These are phyloP conservation scores for Tylopilus cervinicoccineus DNA, from an alignment of 768 basidiomycete species.

Conservation along the genomic window DNA sequence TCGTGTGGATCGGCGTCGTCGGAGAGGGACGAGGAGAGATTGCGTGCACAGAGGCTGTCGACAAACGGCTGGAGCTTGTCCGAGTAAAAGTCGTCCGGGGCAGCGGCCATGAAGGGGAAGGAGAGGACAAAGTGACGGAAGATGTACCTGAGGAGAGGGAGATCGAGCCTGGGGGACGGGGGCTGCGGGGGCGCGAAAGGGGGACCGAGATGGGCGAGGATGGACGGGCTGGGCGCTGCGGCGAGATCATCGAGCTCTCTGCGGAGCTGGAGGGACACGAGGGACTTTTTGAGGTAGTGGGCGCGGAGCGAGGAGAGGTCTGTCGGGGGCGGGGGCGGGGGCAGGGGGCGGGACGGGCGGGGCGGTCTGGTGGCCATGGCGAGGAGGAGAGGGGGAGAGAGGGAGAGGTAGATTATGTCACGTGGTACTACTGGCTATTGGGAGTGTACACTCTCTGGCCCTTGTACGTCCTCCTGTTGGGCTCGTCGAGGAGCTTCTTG, in stretches of 20 bases:
- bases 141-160: conserved; percentile 86
- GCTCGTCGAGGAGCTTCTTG: conserved; percentile 42
- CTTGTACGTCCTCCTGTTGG: conserved; percentile 28
- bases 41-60: conserved; percentile 74
- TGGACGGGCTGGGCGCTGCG: conserved; percentile 45
- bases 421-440: conserved; percentile 11
- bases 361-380: conserved; percentile 4
- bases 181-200: conserved; percentile 77
- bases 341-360: conserved; percentile 6
- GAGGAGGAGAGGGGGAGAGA: not conserved
- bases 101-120: conserved; percentile 90
- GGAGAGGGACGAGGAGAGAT: conserved; percentile 53
- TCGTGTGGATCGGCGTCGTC: conserved; percentile 58
- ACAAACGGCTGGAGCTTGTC: conserved; percentile 95
- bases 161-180: conserved; percentile 54
- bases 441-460: conserved; percentile 33
- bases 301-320: conserved; percentile 82
- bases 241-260: conserved; percentile 73
- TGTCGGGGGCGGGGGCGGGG: not conserved
- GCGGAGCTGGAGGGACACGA: conserved; percentile 81
- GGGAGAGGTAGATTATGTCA: conserved; percentile 12
- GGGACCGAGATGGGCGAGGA: conserved; percentile 83
- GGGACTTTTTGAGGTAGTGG: conserved; percentile 97
- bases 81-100: conserved; percentile 89
- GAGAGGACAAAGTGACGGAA: conserved; percentile 92